Evolutionary conservation across 441 rosid genomes (phyloP).

Genomic region (California macrophylla): DNA sequence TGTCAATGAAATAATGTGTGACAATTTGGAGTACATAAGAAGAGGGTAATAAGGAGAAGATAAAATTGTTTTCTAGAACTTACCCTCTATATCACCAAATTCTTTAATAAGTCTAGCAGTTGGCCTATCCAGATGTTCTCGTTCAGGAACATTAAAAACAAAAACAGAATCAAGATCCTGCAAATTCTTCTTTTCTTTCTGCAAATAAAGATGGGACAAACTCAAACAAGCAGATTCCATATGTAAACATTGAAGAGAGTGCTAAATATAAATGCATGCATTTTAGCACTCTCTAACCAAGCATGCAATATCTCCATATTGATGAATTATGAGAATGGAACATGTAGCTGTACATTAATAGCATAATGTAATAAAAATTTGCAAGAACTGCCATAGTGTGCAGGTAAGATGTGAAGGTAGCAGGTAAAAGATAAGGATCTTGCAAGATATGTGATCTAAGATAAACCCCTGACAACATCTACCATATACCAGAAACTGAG

Average conservation of each 20-base stretch:
- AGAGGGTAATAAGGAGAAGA: neutral
- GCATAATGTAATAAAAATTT: neutral
- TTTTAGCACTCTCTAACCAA: neutral
- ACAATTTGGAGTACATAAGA: neutral
- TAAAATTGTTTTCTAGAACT: constrained; percentile 5
- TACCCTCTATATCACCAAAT: constrained; percentile 60
- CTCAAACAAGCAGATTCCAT: constrained; percentile 4
- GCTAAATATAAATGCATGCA: neutral
- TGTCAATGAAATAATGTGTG: neutral
- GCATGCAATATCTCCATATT: neutral
- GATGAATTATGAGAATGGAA: neutral
- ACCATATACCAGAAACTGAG: neutral
- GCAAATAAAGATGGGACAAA: constrained; percentile 25
- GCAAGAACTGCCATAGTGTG: neutral
- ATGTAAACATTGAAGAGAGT: constrained; percentile 1
- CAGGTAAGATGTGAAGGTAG: neutral
- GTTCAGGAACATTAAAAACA: constrained; percentile 60
- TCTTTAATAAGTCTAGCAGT: constrained; percentile 82
- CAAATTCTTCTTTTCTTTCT: constrained; percentile 81
- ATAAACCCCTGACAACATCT: neutral
- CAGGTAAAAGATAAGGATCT: neutral
- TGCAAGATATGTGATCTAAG: neutral
- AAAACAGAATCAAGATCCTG: constrained; percentile 70
- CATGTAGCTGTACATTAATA: neutral
- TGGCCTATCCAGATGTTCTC: constrained; percentile 72